Conservation (phyloP, 495 filamentous ascomycete species). For the Astrocystis sublimbata region DNA sequence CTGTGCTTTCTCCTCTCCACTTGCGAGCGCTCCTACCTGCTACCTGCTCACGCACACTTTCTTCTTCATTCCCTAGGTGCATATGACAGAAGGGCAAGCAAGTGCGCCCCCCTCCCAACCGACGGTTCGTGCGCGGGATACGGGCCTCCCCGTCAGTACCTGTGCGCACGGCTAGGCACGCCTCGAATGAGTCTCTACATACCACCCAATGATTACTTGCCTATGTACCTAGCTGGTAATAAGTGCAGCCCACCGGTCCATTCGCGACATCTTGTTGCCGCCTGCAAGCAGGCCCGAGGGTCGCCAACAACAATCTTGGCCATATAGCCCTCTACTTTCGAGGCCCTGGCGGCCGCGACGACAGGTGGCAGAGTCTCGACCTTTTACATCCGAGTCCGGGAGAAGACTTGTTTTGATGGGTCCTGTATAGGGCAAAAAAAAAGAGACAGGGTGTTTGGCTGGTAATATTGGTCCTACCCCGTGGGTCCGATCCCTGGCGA, state of each 20-base stretch:
- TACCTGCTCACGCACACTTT: background rate
- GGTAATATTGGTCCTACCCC: background rate
- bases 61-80: background rate
- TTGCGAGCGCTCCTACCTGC: background rate
- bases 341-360: background rate
- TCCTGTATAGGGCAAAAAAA: background rate
- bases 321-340: background rate
- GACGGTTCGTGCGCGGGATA: conserved; percentile 10
- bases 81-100: background rate
- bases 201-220: too few relatives aligned
- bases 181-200: background rate
- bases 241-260: conserved; percentile 1
- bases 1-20: background rate
- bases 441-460: too few relatives aligned
- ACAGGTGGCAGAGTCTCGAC: background rate
- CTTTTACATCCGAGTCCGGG: background rate
- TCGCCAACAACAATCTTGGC: conserved; percentile 14
- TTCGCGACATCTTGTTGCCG: conserved; percentile 8
- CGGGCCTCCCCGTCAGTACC: background rate
- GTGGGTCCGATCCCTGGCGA: background rate
- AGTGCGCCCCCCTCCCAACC: background rate
- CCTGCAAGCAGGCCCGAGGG: conserved; percentile 6
- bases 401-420: background rate
- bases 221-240: background rate
- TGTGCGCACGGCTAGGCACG: conserved; percentile 7